Evolutionary conservation across 345 rosid genomes (phyloP), one percentile per base, ranked within the genome.

Genomic region (Syzygium aromaticum): DNA sequence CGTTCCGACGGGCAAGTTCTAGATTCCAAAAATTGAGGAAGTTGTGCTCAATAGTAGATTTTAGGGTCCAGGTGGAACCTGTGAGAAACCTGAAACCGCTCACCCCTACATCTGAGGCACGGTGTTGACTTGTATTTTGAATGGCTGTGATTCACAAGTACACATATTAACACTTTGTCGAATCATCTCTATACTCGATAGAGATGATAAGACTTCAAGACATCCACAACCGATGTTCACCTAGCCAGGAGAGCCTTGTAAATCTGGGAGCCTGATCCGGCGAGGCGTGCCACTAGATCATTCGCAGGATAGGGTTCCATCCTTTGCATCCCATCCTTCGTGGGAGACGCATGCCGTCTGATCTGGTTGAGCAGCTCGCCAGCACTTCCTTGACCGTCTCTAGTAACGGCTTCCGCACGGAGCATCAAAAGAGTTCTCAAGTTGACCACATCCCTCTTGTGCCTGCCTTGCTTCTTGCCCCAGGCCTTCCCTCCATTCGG

Each of bases 321-420:
- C 86, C 93, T 90, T 57, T 92, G 93, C 91, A 90, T 92, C 82
- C 93, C 93, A 83, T 92, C 93, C 64, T 93, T 93, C 0, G 22
- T 86, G 78, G 92, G 86, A 51, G 91, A 90, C 52, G 93, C 86
- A 63, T 93, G 92, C 85, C 78, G 90, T 85, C 93, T 88, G 51
- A 92, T 92, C 87, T 92, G 93, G 90, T 88, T 89, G 85, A 93
- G 87, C 27, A 87, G 89, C 33, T 91, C 91, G 78, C 28, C 85
- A 4, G 95, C 91, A 67, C 59, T 89, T 90, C 93, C 91, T 52
- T 86, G 84, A 86, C 91, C 93, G 85, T 87, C 84, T 8, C 87
- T 77, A 14, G 91, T 91, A 54, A 93, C 91, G 52, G 95, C 90
- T 86, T 93, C 93, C 7, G 95, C 97, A 89, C 95, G 93, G 80